Conservation (phyloP, 2,329 filamentous ascomycete genomes). For the Pseudogymnoascus sp. region DNA sequence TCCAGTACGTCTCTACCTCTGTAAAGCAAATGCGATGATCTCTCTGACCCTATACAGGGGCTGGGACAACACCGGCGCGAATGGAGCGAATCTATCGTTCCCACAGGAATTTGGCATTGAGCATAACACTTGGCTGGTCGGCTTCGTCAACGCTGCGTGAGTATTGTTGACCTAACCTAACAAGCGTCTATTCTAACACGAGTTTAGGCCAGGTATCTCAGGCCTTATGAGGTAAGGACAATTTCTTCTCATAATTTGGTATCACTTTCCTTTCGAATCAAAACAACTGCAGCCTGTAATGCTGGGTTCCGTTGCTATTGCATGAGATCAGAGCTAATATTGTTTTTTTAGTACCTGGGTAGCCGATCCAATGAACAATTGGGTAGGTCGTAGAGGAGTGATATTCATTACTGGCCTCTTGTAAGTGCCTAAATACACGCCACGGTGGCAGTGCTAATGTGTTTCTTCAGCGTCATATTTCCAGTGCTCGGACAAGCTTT, state of each 20-base stretch:
- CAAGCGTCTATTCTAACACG: not conserved
- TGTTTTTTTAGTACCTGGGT: slow-evolving; percentile 52
- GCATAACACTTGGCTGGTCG: slow-evolving; percentile 44
- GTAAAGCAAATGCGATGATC: not conserved
- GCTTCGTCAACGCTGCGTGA: slow-evolving; percentile 47
- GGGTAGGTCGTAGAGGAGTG: slow-evolving; percentile 58
- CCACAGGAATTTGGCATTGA: slow-evolving; percentile 39
- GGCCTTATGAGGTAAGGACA: slow-evolving; percentile 10
- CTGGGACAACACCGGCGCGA: slow-evolving; percentile 39
- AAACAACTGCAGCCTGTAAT: slow-evolving; percentile 29
- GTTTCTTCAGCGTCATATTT: slow-evolving; percentile 41
- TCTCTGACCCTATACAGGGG: slow-evolving; percentile 15
- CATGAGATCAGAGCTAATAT: slow-evolving; percentile 38
- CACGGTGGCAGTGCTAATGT: not conserved
- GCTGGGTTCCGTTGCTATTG: slow-evolving; percentile 56
- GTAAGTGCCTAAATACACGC: slow-evolving; percentile 25
- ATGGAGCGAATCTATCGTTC: slow-evolving; percentile 43
- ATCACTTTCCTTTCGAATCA: not conserved
- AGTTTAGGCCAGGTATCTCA: slow-evolving; percentile 22
- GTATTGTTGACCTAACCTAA: slow-evolving; percentile 13
- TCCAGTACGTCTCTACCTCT: slow-evolving; percentile 33
- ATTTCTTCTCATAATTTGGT: not conserved
- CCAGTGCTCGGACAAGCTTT: slow-evolving; percentile 62
- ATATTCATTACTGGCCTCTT: slow-evolving; percentile 71
- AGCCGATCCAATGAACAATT: slow-evolving; percentile 56